Conservation (phyloP, 768 basidiomycete species). For the Termitomyces sp. region DNA sequence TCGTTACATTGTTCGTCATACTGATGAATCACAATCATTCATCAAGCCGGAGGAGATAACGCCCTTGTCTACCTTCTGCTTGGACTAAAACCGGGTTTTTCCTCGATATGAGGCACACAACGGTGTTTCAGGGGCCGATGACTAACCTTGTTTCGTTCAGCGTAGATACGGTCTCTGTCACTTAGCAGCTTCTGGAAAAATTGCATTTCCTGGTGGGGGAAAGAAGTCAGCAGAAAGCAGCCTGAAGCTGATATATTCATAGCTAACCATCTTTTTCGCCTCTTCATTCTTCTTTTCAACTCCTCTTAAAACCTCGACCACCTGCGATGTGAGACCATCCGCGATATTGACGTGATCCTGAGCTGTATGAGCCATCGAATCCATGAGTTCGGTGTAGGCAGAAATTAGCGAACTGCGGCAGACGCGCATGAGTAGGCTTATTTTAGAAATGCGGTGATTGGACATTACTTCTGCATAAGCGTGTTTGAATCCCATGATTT, state of each 20-base stretch:
- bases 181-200: constrained; percentile 67
- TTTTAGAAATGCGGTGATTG: not conserved
- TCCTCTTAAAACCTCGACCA: constrained; percentile 56
- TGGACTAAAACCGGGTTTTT: constrained; percentile 34
- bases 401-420: constrained; percentile 59
- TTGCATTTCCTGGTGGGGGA: constrained; percentile 48
- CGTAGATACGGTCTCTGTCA: constrained; percentile 65
- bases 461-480: constrained; percentile 44
- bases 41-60: not conserved
- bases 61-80: constrained; percentile 47
- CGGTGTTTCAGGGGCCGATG: constrained; percentile 2
- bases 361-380: constrained; percentile 51
- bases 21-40: constrained; percentile 31
- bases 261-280: constrained; percentile 57
- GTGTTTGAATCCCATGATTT: constrained; percentile 52
- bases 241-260: not conserved
- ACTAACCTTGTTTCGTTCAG: constrained; percentile 65
- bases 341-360: constrained; percentile 69
- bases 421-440: constrained; percentile 9
- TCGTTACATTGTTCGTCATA: constrained; percentile 78
- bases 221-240: constrained; percentile 1
- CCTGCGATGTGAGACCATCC: constrained; percentile 51
- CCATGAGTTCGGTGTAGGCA: constrained; percentile 66
- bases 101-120: not conserved
- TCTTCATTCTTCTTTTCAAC: constrained; percentile 63